phyloP scores from a whole-genome alignment of 202 grass and related monocot genomes.

The Eragrostis tef region DNA sequence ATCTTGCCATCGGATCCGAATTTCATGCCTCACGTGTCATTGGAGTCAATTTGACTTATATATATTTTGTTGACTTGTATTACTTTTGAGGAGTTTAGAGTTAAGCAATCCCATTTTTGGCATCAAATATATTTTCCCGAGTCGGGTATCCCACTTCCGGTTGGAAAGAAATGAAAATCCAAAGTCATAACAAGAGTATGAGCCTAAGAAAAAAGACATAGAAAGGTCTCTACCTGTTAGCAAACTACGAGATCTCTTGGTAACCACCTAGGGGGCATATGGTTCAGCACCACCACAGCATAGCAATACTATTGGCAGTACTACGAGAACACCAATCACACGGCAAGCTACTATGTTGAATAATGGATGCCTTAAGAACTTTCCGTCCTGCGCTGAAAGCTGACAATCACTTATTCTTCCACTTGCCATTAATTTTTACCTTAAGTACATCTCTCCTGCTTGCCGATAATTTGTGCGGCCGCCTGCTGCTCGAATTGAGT shows the following conservation, averaged over 20 bases:
- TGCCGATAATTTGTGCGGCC: not conserved
- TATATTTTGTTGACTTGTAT: too few species aligned
- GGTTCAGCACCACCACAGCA: not conserved
- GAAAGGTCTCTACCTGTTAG: not conserved
- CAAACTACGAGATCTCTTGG: not conserved
- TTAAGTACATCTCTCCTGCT: not conserved
- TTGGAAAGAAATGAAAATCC: not conserved
- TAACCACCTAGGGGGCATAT: not conserved
- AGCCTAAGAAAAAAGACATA: not conserved
- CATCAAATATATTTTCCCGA: too few species aligned
- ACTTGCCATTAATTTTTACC: too few species aligned
- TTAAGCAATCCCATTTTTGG: too few species aligned
- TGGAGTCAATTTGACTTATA: too few species aligned
- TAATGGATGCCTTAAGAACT: not conserved
- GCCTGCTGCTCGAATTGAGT: slow-evolving; percentile 9
- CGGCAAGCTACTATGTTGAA: not conserved
- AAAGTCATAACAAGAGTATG: not conserved
- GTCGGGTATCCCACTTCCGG: not conserved
- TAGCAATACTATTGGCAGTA: not conserved
- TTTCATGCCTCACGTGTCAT: too few species aligned
- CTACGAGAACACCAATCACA: not conserved
- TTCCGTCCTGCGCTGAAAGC: not conserved
- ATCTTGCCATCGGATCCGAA: too few species aligned
- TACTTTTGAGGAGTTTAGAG: too few species aligned
- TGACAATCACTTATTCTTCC: not conserved